Conservation (phyloP, 2,329 filamentous ascomycete species). For the Alternaria sp. region DNA sequence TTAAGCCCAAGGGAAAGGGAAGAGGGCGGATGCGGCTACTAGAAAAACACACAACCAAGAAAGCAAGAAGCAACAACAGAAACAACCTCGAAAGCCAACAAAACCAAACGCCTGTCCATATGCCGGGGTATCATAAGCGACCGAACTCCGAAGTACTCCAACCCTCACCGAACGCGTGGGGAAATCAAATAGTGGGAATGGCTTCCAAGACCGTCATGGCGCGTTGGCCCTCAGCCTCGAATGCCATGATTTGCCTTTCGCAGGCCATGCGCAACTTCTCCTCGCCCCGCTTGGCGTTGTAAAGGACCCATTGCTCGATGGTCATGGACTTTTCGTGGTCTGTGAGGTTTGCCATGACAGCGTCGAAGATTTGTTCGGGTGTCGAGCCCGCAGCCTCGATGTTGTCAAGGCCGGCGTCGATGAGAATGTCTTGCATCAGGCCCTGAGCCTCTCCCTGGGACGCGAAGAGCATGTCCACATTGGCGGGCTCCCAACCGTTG, state of each 20-base stretch:
- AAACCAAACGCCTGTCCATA: constrained; percentile 6
- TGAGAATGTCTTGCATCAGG: constrained; percentile 35
- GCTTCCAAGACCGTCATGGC: constrained; percentile 79
- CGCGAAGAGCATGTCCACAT: constrained; percentile 74
- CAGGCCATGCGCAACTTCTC: constrained; percentile 79
- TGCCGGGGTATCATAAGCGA: constrained; percentile 34
- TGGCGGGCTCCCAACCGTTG: constrained; percentile 72
- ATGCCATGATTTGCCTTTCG: constrained; percentile 79
- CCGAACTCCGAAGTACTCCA: constrained; percentile 16
- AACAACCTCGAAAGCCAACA: constrained; percentile 5
- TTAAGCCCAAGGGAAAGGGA: constrained; percentile 24
- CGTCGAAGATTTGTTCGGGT: constrained; percentile 53
- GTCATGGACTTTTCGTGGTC: constrained; percentile 86
- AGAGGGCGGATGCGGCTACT: constrained; percentile 5
- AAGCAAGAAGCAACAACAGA: not conserved
- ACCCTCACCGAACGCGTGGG: constrained; percentile 2
- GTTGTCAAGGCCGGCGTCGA: constrained; percentile 42
- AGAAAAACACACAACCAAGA: not conserved
- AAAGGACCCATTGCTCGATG: constrained; percentile 89
- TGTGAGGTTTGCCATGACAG: constrained; percentile 66
- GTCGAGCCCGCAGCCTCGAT: constrained; percentile 24
- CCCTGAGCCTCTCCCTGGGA: constrained; percentile 31
- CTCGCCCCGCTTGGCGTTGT: constrained; percentile 82
- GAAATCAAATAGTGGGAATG: constrained; percentile 21
- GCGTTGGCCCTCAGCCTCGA: constrained; percentile 81